Evolutionary conservation across 768 basidiomycete genomes (phyloP).

Genomic region (Leccinum aurantiacum): DNA sequence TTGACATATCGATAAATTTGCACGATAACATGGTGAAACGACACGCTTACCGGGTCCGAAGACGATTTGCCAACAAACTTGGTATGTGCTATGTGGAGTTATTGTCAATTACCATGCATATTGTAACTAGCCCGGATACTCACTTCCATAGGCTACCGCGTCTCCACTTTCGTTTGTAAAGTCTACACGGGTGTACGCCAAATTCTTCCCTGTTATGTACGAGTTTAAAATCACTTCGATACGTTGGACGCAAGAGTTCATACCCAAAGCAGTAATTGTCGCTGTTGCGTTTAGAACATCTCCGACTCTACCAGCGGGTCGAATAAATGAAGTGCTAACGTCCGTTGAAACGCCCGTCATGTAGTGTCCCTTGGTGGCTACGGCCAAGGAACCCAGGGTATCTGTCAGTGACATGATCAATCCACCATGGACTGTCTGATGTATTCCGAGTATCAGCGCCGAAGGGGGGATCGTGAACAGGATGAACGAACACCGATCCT

Average conservation of each 20-base stretch:
- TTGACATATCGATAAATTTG: neutral
- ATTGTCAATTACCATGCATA: neutral
- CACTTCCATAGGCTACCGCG: conserved; percentile 81
- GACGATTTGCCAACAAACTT: conserved; percentile 79
- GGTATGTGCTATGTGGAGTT: conserved; percentile 61
- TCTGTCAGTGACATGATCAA: conserved; percentile 81
- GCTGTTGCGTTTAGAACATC: conserved; percentile 67
- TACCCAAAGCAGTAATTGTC: conserved; percentile 69
- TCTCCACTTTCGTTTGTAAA: conserved; percentile 65
- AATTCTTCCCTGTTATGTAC: conserved; percentile 57
- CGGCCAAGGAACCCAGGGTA: conserved; percentile 81
- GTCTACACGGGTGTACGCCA: conserved; percentile 81
- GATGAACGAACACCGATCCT: conserved; percentile 65
- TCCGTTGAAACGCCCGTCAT: conserved; percentile 91
- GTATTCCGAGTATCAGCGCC: neutral
- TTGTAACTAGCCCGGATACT: conserved; percentile 24
- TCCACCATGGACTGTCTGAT: conserved; percentile 71
- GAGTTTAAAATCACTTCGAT: neutral
- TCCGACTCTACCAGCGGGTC: conserved; percentile 70
- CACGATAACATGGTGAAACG: neutral
- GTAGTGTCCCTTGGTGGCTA: conserved; percentile 76
- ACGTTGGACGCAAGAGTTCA: neutral
- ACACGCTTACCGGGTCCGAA: conserved; percentile 38
- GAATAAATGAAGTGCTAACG: conserved; percentile 74
- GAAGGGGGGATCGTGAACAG: neutral